These are phyloP conservation scores for Exophiala calicioides DNA, from an alignment of 2,329 filamentous ascomycete genomes.

Conservation along the genomic window DNA sequence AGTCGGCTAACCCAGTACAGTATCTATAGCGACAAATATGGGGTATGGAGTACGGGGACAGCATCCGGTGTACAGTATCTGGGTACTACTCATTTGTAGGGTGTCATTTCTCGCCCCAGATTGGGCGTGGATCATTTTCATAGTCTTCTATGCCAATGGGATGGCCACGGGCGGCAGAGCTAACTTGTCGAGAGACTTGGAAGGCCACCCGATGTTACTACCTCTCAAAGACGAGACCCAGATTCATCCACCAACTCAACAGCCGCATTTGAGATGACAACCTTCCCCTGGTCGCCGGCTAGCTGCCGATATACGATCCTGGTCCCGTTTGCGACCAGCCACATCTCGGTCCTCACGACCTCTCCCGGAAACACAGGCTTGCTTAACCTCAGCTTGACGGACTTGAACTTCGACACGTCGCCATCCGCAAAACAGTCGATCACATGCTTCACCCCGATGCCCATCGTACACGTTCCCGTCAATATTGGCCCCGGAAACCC, in stretches of 20 bases:
- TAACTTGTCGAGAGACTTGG: too few relatives aligned
- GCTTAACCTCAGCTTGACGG: conserved; percentile 20
- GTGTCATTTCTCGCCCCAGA: too few relatives aligned
- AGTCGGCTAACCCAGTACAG: too few relatives aligned
- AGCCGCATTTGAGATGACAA: conserved; percentile 10
- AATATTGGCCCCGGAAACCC: conserved; percentile 19
- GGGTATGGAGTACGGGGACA: too few relatives aligned
- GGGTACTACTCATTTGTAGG: too few relatives aligned
- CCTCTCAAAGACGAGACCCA: too few relatives aligned
- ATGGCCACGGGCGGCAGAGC: too few relatives aligned
- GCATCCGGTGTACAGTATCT: too few relatives aligned
- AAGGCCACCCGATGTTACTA: too few relatives aligned
- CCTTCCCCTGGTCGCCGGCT: conserved; percentile 1
- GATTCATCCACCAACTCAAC: background rate
- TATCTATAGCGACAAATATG: too few relatives aligned
- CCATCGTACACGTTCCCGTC: conserved; percentile 21
- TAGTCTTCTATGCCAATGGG: too few relatives aligned
- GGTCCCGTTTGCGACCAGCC: conserved; percentile 1
- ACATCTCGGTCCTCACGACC: conserved; percentile 23
- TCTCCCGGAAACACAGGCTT: conserved; percentile 20
- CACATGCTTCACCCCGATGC: conserved; percentile 19
- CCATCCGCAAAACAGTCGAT: conserved; percentile 19
- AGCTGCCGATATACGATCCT: conserved; percentile 6
- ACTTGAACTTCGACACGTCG: conserved; percentile 10
- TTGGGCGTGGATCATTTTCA: too few relatives aligned